phyloP scores from a whole-genome alignment of 371 early-diverging fungal genomes.

The Caulochytrium protostelioides region DNA sequence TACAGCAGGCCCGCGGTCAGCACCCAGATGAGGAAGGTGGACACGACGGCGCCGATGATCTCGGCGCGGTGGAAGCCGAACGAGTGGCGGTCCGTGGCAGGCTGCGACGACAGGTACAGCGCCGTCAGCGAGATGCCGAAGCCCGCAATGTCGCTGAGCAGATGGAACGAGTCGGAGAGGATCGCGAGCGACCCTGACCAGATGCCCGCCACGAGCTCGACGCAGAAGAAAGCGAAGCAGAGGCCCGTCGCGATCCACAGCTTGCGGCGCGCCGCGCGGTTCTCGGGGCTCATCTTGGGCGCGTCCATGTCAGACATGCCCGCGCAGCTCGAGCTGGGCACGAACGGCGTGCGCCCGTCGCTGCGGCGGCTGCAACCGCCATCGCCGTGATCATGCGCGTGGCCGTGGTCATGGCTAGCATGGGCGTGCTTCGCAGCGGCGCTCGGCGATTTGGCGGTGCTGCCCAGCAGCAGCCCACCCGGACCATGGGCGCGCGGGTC shows the following conservation, averaged over 20 bases:
- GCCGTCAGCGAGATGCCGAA: constrained; percentile 49
- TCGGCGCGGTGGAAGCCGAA: constrained; percentile 72
- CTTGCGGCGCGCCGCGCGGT: no score
- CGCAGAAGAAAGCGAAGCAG: constrained; percentile 38
- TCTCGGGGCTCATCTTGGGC: no score
- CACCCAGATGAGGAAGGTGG: constrained; percentile 56
- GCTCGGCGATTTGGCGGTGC: no score
- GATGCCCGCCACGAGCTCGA: constrained; percentile 47
- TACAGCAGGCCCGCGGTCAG: constrained; percentile 45
- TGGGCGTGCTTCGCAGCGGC: no score
- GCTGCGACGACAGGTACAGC: constrained; percentile 43
- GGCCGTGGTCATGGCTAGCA: no score
- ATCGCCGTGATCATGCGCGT: no score
- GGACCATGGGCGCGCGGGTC: no score
- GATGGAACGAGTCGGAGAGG: constrained; percentile 51
- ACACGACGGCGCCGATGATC: constrained; percentile 58
- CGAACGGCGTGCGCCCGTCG: no score
- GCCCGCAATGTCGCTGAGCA: constrained; percentile 45
- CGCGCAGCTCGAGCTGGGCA: no score
- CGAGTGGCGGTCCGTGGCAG: constrained; percentile 41
- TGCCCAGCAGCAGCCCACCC: no score
- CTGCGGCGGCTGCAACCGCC: no score
- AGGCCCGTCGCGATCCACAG: constrained; percentile 28
- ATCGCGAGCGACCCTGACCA: constrained; percentile 31
- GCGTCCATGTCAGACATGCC: no score